Percentiles rank a stretch among this genome's conserved stretches.
These are phyloP conservation scores for Daldinia bambusicola DNA, from an alignment of 495 filamentous ascomycete genomes.

Conservation along the genomic window DNA sequence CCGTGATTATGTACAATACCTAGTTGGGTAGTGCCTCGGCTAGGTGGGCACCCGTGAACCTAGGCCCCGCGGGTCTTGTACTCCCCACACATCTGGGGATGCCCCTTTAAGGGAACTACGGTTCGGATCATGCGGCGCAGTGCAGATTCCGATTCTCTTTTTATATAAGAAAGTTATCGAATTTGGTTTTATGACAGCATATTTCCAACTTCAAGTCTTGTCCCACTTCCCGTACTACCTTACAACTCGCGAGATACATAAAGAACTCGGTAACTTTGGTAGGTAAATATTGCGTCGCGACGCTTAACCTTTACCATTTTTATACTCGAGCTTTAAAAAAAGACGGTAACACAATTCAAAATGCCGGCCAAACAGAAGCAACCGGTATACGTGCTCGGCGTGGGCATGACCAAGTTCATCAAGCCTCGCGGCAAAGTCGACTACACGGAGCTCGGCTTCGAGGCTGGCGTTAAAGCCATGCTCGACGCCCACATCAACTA, in stretches of 20 bases:
- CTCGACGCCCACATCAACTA: conserved; percentile 95
- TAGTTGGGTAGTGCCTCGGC: conserved; percentile 39
- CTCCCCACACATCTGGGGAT: conserved; percentile 5
- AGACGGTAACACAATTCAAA: conserved; percentile 13
- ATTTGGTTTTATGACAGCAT: background rate
- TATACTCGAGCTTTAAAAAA: too few relatives aligned
- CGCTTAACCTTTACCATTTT: too few relatives aligned
- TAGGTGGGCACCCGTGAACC: background rate
- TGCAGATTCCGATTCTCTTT: background rate
- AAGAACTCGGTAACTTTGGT: too few relatives aligned
- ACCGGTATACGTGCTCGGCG: conserved; percentile 85
- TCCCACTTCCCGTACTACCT: conserved; percentile 1
- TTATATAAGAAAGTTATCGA: background rate
- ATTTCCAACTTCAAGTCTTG: background rate
- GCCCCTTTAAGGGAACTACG: background rate
- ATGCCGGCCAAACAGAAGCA: conserved; percentile 60
- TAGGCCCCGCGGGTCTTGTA: conserved; percentile 9
- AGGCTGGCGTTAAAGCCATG: conserved; percentile 95
- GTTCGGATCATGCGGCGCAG: background rate
- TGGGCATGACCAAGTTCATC: conserved; percentile 99
- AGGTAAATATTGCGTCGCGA: background rate
- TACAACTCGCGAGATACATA: too few relatives aligned
- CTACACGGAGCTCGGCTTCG: conserved; percentile 90
- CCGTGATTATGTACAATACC: background rate
- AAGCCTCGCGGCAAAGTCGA: conserved; percentile 94